phyloP scores from a whole-genome alignment of 2,329 filamentous ascomycete species.

The Mariannaea elegans region DNA sequence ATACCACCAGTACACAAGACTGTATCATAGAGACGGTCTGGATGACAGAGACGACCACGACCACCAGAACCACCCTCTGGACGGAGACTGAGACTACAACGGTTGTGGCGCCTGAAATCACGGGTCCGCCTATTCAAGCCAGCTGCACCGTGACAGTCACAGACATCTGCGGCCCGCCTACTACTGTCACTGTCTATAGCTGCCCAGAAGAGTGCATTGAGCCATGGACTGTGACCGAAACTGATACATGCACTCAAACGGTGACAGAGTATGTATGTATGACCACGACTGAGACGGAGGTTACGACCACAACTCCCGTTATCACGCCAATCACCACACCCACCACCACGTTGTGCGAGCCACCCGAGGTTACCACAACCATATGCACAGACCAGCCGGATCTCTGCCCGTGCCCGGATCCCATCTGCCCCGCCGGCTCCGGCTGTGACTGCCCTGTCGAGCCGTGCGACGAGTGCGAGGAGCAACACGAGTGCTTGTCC shows the following conservation, averaged over 20 bases:
- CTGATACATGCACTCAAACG: background rate
- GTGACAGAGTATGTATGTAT: background rate
- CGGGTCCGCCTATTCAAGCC: background rate
- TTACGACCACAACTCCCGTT: background rate
- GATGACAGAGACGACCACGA: conserved; percentile 5
- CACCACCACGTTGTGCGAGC: background rate
- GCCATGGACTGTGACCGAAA: conserved; percentile 1
- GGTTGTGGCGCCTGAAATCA: background rate
- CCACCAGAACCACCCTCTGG: conserved; percentile 1
- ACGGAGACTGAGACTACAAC: background rate
- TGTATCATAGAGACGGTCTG: conserved; percentile 2
- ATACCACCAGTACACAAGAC: background rate
- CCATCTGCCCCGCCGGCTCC: background rate
- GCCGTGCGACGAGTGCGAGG: conserved; percentile 1
- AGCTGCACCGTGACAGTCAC: background rate
- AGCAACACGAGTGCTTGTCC: background rate
- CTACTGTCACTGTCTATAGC: conserved; percentile 1
- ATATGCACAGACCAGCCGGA: background rate
- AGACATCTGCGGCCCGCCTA: conserved; percentile 2
- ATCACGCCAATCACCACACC: background rate
- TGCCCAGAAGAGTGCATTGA: conserved; percentile 3
- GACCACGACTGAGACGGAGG: background rate
- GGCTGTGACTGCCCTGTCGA: conserved; percentile 5
- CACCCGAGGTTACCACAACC: background rate
- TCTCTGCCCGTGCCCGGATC: background rate